Evolutionary conservation across 768 basidiomycete genomes (phyloP), one percentile per base, ranked within the genome.

Genomic region (Filobasidium wieringae): DNA sequence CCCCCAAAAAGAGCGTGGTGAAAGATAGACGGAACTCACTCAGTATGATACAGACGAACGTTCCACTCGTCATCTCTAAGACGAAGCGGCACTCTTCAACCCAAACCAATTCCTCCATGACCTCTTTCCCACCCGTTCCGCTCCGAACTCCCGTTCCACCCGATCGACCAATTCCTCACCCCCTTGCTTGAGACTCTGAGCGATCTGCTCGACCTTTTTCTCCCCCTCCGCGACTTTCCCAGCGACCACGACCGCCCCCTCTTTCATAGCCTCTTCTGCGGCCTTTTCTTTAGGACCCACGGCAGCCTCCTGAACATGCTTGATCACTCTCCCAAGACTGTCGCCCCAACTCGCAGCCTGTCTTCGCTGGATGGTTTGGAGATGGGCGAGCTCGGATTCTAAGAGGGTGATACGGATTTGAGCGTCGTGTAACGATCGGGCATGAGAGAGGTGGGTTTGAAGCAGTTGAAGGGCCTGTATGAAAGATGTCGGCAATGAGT

Each of bases 381-480:
- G 36, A 27, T 62, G 37, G 0, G 31, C 59, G 8, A 73, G 60
- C 57, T 73, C 57, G 1, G 34, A 49, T 58, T 73, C 72, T 9
- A 73, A 65, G 27, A 63, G 63, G 11, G 58, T 33, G 55, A 73
- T 73, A n/a, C 61, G 63, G 8, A n/a, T 55, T 9, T 63, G 29
- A 4, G 68, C 64, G 53, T 69, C 69, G 2, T 53, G 8, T 9
- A 72, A 62, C 37, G 64, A 64, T 19, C 51, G 60, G 22, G 63
- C 60, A 54, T 70, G 69, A 12, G 72, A 73, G 19, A 73, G 66
- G 57, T 73, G 69, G n/a, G 68, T 68, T 51, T 69, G 68, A 52
- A 68, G 51, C 14, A 73, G 63, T 22, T 68, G 65, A 36, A 73
- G 66, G 53, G 67, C 63, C 51, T 22, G 71, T 70, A 4, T 14